These are phyloP conservation scores for Termitomyces sp. DNA, from an alignment of 768 basidiomycete genomes.

Conservation along the genomic window DNA sequence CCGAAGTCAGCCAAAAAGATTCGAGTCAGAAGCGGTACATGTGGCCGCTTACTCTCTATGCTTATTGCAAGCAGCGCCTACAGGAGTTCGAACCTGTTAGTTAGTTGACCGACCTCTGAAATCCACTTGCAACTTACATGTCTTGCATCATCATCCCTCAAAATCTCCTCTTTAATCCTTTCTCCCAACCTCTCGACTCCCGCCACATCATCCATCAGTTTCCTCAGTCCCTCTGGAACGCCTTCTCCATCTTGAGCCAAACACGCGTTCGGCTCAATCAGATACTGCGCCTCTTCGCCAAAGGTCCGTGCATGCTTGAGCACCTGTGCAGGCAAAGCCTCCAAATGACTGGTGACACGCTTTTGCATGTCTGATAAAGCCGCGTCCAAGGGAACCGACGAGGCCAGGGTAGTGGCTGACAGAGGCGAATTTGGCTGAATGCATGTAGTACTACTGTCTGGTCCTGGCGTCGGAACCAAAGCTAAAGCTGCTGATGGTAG, in stretches of 20 bases:
- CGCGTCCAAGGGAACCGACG: conserved; percentile 5
- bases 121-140: conserved; percentile 19
- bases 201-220: conserved; percentile 28
- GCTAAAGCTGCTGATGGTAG: background rate
- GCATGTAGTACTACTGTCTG: conserved; percentile 4
- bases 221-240: conserved; percentile 24
- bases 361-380: conserved; percentile 14
- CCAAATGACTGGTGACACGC: conserved; percentile 20
- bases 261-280: conserved; percentile 19
- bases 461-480: background rate
- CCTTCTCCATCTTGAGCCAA: conserved; percentile 7
- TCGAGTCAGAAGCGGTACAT: background rate
- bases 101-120: background rate
- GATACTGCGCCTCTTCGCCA: conserved; percentile 27
- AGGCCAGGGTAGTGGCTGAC: background rate
- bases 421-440: conserved; percentile 1
- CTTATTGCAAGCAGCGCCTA: conserved; percentile 28
- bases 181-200: conserved; percentile 26
- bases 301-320: conserved; percentile 24
- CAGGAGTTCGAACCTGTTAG: background rate
- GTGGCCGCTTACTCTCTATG: conserved; percentile 17
- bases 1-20: background rate
- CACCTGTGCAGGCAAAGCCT: conserved; percentile 27
- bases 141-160: conserved; percentile 26
- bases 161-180: conserved; percentile 25